Base-by-base conservation (phyloP, 306 rosid species). In the Sechiopsis laciniata region DNA sequence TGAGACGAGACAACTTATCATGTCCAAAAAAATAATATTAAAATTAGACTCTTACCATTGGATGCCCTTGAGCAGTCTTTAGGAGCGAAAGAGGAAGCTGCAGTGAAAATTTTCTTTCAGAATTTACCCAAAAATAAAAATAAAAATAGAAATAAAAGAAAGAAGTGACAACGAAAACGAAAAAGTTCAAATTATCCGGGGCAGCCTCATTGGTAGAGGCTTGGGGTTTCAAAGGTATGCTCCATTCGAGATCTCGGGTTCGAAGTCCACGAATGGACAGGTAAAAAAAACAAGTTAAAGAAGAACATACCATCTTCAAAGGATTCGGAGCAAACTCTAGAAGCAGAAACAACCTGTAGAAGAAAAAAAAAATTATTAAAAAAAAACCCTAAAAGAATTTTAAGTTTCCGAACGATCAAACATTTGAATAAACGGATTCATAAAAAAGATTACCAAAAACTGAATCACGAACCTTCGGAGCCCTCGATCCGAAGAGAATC, bases 1-100 rank as follows among this genome's bases (percentile, higher is more conserved):
- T 9, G 46, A 6, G 46, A 2, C n/a, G n/a, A n/a, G n/a, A 37
- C 7, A 37, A 37, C 5, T 37, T 37, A 3, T 5, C 42, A 7
- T 40, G 46, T 40, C 46, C n/a, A 29, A 40, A 40, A 40, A 40
- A 40, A 40, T 7, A 8, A 15, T 8, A 1, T 1, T 26, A 32
- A 74, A 11, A 74, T 19, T 2, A n/a, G 11, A 1, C 51, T 42
- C 77, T 11, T 64, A 75, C 78, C 78, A 75, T 75, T 7, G 78
- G 78, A n/a, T 75, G 78, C 42, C 78, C 78, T 75, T 75, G 78
- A n/a, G 78, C 72, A 53, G 73, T 75, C 63, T 75, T 75, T 48
- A 75, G 72, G 75, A 93, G 88, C 22, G 97, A 93, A 77, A 93
- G 98, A 17, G 98, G 97, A 75, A 92, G 85, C 97, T 92, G 86